phyloP scores from a whole-genome alignment of 2,329 filamentous ascomycete species.

The Aureobasidium pullulans region DNA sequence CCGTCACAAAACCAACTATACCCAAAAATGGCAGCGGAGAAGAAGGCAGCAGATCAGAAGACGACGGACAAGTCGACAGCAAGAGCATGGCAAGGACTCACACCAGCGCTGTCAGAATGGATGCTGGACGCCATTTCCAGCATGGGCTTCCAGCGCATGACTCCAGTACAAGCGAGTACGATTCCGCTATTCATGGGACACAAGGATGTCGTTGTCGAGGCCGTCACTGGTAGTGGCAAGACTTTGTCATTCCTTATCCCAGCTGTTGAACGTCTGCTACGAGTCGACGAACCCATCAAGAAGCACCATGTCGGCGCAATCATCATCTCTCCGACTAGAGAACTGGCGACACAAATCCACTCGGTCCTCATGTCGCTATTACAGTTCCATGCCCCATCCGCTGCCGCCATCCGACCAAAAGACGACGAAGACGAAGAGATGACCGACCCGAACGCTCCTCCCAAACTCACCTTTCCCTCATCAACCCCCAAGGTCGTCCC shows the following conservation, averaged over 20 bases:
- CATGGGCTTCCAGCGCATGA: slow-evolving; percentile 83
- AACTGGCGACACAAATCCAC: slow-evolving; percentile 86
- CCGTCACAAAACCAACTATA: not conserved
- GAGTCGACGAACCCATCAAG: slow-evolving; percentile 73
- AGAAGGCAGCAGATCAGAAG: not conserved
- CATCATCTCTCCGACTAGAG: slow-evolving; percentile 84
- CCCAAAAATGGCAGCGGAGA: slow-evolving; percentile 4
- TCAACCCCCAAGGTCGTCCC: slow-evolving; percentile 60
- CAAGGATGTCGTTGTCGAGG: slow-evolving; percentile 89
- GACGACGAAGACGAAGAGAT: slow-evolving; percentile 35
- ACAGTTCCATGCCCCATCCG: slow-evolving; percentile 74
- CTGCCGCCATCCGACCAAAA: slow-evolving; percentile 53
- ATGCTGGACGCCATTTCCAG: slow-evolving; percentile 72
- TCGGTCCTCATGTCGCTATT: slow-evolving; percentile 70
- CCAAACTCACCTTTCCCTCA: slow-evolving; percentile 35
- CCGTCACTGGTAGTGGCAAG: slow-evolving; percentile 86
- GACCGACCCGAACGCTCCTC: slow-evolving; percentile 31
- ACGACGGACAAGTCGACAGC: slow-evolving; percentile 27
- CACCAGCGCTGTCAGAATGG: slow-evolving; percentile 70
- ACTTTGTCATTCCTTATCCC: slow-evolving; percentile 81
- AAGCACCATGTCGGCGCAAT: slow-evolving; percentile 87
- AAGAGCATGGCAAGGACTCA: slow-evolving; percentile 61
- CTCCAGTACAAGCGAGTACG: slow-evolving; percentile 88
- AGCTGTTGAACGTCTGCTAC: slow-evolving; percentile 72
- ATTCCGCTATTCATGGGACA: slow-evolving; percentile 83